Evolutionary conservation across 257 asterid genomes (phyloP), one percentile per base, ranked within the genome.

Genomic region (Eustoma russellianum): DNA sequence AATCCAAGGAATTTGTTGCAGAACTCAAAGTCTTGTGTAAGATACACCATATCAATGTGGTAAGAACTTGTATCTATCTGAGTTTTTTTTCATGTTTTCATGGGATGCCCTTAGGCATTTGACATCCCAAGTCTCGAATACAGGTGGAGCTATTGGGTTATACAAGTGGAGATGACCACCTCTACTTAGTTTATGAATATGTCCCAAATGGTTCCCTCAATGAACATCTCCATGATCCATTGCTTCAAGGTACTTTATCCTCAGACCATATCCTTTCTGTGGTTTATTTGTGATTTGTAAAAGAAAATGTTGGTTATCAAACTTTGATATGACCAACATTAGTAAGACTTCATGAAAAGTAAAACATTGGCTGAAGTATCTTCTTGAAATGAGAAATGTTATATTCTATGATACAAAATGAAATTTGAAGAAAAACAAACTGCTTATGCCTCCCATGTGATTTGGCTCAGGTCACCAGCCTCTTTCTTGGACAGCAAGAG

Each of bases 31-130:
- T 80, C 57, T 67, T 88, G 49, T 79, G 93, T 82, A 84, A 76
- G 75, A 82, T 88, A 56, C 96, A 88, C 67, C 96, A 88, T 50
- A 84, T 84, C 52, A 88, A 88, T 65, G 95, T 84, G 88, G 95
- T 84, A 74, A 73, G 90, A 6, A 35, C 47, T 57, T 28, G 51
- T 53, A 14, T 50, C 49, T 65, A 57, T 41, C 33, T 52, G 50
- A 61, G 33, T 13, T n/a, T n/a, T 48, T 61, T 44, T 10, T n/a
- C n/a, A n/a, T 38, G 1, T 24, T n/a, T n/a, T 50, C 19, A 8
- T 50, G 50, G 9, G 33, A 48, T 50, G 44, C 51, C 48, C 45
- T 46, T 49, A 33, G 46, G 33, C 34, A 33, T 52, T 64, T 65
- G 63, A 38, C 3, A 38, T 56, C 47, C 53, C 1, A 38, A 59